Base-by-base conservation (phyloP, 495 filamentous ascomycete genomes). In the Neurospora sublineolata region DNA sequence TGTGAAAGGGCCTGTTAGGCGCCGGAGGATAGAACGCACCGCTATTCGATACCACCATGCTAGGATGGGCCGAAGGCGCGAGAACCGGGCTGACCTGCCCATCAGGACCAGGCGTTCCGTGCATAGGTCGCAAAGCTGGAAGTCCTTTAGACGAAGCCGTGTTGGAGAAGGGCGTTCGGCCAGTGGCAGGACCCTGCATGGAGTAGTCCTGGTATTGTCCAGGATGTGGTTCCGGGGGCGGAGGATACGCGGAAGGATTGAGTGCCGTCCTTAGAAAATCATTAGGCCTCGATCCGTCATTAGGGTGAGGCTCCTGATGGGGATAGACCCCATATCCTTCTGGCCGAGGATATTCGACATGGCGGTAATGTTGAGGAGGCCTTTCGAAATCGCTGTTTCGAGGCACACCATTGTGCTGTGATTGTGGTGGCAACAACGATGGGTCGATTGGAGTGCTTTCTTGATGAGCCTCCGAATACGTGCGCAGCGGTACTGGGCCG, bases 191-290 rank as follows among this genome's bases (percentile, higher is more conserved):
- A 33, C 52, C 58, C 33, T 44, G 67, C 52, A 60, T 60, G n/a
- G 37, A 69, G 52, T 30, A 60, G 71, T 37, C 71, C 40, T 27
- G 58, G 68, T 16, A 39, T 30, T 46, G 36, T 39, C 37, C 68
- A 60, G 68, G 68, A 60, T 70, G 38, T 9, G 52, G 27, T 27
- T 58, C 20, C 16, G 69, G 60, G 12, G 68, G 69, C 4, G 69
- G 68, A 41, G 67, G 67, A 36, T 73, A 75, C 1, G 58, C 70
- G 0, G 75, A 39, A 12, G 79, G 81, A 67, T 85, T 85, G 16
- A 85, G 74, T 1, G 83, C 81, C 0, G 83, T 84, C 69, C 80
- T 78, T 2, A 85, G 68, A 71, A 84, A 85, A 18, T 78, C 73
- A 68, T 79, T 81, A n/a, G 76, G 69, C 12, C 69, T 78, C 73